phyloP scores from a whole-genome alignment of 371 early-diverging fungal genomes.

The Mortierella sp. region DNA sequence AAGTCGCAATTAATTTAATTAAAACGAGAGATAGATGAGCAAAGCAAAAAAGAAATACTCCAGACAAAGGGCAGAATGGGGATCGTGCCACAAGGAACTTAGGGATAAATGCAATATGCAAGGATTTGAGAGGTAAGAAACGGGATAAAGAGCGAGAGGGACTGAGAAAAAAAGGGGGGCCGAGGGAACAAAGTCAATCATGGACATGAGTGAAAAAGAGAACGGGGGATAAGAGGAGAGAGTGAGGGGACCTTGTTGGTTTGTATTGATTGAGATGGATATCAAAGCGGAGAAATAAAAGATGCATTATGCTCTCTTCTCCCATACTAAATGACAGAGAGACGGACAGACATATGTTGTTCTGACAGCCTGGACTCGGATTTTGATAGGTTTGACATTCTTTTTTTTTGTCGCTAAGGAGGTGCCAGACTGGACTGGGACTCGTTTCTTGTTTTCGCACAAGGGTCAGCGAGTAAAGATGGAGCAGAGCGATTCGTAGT shows the following conservation, averaged over 20 bases:
- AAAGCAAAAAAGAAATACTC: neutral
- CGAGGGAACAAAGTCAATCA: neutral
- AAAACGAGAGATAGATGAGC: neutral
- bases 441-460: neutral
- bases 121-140: neutral
- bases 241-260: neutral
- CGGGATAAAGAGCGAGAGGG: neutral
- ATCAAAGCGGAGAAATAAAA: neutral
- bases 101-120: neutral
- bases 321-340: neutral
- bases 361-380: neutral
- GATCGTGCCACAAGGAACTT: neutral
- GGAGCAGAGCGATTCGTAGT: neutral
- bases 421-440: conserved; percentile 3
- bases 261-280: neutral
- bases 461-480: neutral
- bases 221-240: neutral
- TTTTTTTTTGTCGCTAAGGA: neutral
- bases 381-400: conserved; percentile 9
- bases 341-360: neutral
- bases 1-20: neutral
- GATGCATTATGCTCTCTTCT: neutral
- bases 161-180: neutral
- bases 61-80: neutral
- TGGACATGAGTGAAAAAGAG: neutral